Evolutionary conservation across 352 stramenopile species (phyloP), one percentile per base, ranked within the genome.

Genomic region (Globisporangium nagaii): DNA sequence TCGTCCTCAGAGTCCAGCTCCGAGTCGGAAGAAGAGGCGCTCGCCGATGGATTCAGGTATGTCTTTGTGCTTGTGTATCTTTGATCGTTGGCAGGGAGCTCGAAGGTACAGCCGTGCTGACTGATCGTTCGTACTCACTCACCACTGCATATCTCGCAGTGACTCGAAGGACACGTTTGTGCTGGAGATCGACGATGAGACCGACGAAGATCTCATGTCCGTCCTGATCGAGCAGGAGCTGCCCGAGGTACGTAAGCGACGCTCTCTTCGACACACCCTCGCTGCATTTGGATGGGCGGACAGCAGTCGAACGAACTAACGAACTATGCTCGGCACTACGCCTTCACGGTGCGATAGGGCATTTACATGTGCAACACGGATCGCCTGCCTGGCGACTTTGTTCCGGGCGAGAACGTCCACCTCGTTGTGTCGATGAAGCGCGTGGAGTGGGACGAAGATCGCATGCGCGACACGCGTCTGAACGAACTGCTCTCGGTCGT

Each of bases 161-260:
- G 84, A 93, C 58, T 88, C 78, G 15, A 90, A 90, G 46, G 68
- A 91, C 35, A 91, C 86, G 15, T 96, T 95, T 62, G 84, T 96
- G 5, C 61, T 96, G 22, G 86, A 96, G 53, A 93, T 97, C 34
- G 89, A 97, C 49, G 89, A 97, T 54, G 89, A 96, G 67, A 95
- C 87, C 0, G 88, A 97, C 48, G 89, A 96, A 77, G 88, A 97
- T 52, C 59, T 95, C 5, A 94, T 96, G 86, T 94, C 89, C 3
- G 88, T 95, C 3, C 52, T 97, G 7, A 70, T 97, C 7, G 86
- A 96, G 56, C 84, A 96, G 46, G 80, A 90, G 43, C 59, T 94
- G 4, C 81, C 85, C 9, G 86, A 90, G 67, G 78, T 84, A 47
- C 9, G 55, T 9, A 47, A 5, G 2, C 22, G 20, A n/a, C n/a